Evolutionary conservation across 108 stramenopile genomes (phyloP).

Genomic region (Chaetoceros tenuissimus): DNA sequence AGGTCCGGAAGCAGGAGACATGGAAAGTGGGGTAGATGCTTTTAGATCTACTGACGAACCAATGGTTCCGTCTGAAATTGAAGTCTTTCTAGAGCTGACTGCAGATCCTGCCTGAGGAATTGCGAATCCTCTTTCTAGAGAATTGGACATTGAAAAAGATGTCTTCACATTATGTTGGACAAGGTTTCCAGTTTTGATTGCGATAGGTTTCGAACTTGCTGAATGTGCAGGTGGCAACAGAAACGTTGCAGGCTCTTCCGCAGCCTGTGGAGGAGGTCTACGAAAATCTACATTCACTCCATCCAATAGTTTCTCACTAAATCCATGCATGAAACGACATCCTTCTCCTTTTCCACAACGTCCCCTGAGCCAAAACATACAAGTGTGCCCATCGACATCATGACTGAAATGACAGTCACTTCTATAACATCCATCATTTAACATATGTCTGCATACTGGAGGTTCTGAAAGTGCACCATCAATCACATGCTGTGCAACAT

Average conservation of each 20-base stretch:
- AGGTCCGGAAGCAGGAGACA: not conserved
- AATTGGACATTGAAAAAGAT: not conserved
- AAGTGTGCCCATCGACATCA: slow-evolving; percentile 61
- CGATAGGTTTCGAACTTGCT: slow-evolving; percentile 4
- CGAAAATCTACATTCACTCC: slow-evolving; percentile 25
- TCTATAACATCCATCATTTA: slow-evolving; percentile 67
- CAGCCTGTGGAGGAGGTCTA: not conserved
- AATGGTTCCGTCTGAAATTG: too few relatives aligned
- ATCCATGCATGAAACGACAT: slow-evolving; percentile 68
- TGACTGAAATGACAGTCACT: slow-evolving; percentile 70
- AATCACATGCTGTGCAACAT: slow-evolving; percentile 64
- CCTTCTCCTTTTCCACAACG: slow-evolving; percentile 51
- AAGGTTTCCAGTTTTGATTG: not conserved
- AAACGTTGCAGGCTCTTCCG: slow-evolving; percentile 2
- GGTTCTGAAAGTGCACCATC: slow-evolving; percentile 50
- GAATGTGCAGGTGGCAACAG: slow-evolving; percentile 4
- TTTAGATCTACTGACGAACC: too few relatives aligned
- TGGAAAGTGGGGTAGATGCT: not conserved
- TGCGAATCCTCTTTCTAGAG: slow-evolving; percentile 2
- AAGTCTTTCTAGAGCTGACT: too few relatives aligned
- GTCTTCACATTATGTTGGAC: not conserved
- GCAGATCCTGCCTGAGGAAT: not conserved
- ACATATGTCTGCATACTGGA: slow-evolving; percentile 65
- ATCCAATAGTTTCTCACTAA: slow-evolving; percentile 45
- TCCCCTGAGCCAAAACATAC: slow-evolving; percentile 71